phyloP scores from a whole-genome alignment of 495 filamentous ascomycete genomes.

The Hypoxylon cercidicola region DNA sequence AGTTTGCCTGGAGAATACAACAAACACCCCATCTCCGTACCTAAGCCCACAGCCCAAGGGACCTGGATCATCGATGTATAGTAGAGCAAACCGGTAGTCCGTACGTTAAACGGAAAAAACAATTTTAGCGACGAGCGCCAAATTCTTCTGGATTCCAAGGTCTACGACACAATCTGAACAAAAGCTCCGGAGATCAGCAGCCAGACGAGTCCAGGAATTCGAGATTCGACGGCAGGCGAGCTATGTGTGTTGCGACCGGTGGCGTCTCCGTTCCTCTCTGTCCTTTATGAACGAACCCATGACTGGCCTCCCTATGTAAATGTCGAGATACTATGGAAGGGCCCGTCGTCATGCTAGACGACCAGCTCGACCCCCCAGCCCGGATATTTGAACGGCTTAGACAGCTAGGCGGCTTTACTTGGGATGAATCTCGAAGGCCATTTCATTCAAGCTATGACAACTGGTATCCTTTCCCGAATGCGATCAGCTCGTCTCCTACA shows the following conservation, averaged over 20 bases:
- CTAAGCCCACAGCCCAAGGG: not conserved
- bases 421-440: constrained; percentile 75
- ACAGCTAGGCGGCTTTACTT: constrained; percentile 77
- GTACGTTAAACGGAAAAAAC: constrained; percentile 23
- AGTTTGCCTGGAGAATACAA: constrained; percentile 29
- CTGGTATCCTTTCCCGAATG: constrained; percentile 57
- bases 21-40: constrained; percentile 18
- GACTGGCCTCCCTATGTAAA: constrained; percentile 38
- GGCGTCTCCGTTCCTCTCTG: constrained; percentile 40
- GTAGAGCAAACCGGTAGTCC: constrained; percentile 24
- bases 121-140: constrained; percentile 30
- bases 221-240: constrained; percentile 35
- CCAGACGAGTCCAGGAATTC: constrained; percentile 6
- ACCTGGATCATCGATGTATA: constrained; percentile 28
- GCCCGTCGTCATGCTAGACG: constrained; percentile 61
- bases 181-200: constrained; percentile 31
- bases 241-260: constrained; percentile 52
- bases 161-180: constrained; percentile 18
- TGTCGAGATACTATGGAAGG: constrained; percentile 57
- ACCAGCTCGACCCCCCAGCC: constrained; percentile 73
- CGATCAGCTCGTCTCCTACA: constrained; percentile 21
- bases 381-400: constrained; percentile 77
- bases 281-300: constrained; percentile 23
- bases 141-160: constrained; percentile 20
- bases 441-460: constrained; percentile 86